These are phyloP conservation scores for Croton laevigatus DNA, from an alignment of 441 rosid species.

Conservation along the genomic window DNA sequence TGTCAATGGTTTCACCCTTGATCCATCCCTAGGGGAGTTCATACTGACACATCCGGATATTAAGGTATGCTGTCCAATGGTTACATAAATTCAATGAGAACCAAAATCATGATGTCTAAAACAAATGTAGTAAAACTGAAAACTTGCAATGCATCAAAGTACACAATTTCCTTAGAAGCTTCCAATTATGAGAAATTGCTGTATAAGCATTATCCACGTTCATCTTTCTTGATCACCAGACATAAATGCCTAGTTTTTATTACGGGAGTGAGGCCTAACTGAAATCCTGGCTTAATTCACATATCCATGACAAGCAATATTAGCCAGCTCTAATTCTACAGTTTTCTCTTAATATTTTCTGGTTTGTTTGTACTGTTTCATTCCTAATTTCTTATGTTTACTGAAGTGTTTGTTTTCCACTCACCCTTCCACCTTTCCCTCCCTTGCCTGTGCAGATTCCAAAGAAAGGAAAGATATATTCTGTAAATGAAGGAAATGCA, in stretches of 20 bases:
- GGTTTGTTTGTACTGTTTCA: constrained; percentile 8
- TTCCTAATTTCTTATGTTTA: background rate
- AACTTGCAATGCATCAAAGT: background rate
- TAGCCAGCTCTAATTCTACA: background rate
- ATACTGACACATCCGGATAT: constrained; percentile 92
- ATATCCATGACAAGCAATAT: background rate
- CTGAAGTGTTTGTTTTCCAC: background rate
- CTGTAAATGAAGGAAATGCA: constrained; percentile 98
- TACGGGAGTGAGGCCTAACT: background rate
- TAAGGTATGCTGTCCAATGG: constrained; percentile 44
- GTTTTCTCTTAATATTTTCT: background rate
- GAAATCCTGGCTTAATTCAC: constrained; percentile 1
- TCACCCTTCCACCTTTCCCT: constrained; percentile 4
- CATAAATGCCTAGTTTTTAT: background rate
- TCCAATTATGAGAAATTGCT: background rate
- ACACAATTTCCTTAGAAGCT: background rate
- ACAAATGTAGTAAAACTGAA: background rate
- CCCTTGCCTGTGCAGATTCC: constrained; percentile 55
- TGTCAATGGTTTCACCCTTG: constrained; percentile 91
- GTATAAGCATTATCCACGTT: background rate
- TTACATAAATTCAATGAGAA: constrained; percentile 1
- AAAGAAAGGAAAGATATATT: constrained; percentile 86
- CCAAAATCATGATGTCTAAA: background rate
- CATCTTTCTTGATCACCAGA: background rate
- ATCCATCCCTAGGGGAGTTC: constrained; percentile 98